Conservation (phyloP, 805 yeast genomes). For the Cyberlindnera xylosilytica region DNA sequence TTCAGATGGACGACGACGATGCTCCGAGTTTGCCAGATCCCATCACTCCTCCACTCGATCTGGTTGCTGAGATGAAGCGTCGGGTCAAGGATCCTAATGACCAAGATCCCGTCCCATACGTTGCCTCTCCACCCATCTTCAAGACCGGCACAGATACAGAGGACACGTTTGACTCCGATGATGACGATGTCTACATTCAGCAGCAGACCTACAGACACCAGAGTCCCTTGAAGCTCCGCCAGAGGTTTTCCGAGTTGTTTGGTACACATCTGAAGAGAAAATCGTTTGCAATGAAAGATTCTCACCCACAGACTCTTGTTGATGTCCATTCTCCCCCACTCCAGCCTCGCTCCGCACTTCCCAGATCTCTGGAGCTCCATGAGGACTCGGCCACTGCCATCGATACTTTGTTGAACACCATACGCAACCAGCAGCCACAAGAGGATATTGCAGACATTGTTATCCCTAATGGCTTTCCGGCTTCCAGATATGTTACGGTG, state of each 20-base stretch:
- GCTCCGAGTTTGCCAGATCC: too few species aligned
- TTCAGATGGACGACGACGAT: too few species aligned
- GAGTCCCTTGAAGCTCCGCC: conserved; percentile 12
- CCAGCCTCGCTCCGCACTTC: neutral
- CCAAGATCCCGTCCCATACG: too few species aligned
- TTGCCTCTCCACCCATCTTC: too few species aligned
- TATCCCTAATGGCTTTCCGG: conserved; percentile 4
- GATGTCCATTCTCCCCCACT: neutral
- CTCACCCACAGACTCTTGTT: too few species aligned
- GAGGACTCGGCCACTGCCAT: conserved; percentile 1
- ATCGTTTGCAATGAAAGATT: too few species aligned
- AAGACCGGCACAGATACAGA: neutral
- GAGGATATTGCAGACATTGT: neutral
- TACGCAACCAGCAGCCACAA: conserved; percentile 5
- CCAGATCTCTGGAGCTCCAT: neutral
- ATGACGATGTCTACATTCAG: too few species aligned
- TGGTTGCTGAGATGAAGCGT: too few species aligned
- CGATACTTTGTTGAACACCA: conserved; percentile 11
- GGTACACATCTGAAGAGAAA: neutral
- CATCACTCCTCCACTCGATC: too few species aligned
- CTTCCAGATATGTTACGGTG: conserved; percentile 5
- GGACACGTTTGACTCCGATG: neutral
- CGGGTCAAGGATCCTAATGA: too few species aligned
- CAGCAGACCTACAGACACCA: conserved; percentile 1
- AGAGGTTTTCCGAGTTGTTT: conserved; percentile 8